Base-by-base conservation (phyloP, 2,329 filamentous ascomycete species). In the Trichoderma sp. region DNA sequence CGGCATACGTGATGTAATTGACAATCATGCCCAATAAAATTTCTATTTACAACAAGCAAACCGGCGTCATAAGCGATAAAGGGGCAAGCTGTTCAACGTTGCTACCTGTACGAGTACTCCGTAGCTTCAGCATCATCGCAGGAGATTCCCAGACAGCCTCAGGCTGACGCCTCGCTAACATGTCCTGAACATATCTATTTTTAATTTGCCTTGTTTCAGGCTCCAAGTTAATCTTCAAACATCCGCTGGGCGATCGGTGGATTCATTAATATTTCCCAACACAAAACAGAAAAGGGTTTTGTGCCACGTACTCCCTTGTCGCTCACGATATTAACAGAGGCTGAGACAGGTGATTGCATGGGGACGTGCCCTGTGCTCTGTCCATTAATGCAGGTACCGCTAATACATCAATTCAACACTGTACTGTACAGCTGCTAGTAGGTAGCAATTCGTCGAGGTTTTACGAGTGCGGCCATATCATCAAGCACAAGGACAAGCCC, bases 251-350 rank as follows among this genome's bases (percentile, higher is more conserved):
- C 66, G 66, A 68, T 68, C 66, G 66, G 66, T 68, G 66, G 66
- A 34, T 34, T 68, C 57, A 32, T 43, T 68, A 34, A 50, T 59
- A 32, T 68, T 68, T 61, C 58, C 58, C 68, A 70, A 64, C 59
- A 70, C 34, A 47, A 36, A 36, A 55, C 55, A 30, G 28, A 57
- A 57, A 70, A 43, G 39, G 57, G 39, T 47, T 68, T 61, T 61
- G 34, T 68, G 66, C 55, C 66, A 68, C 66, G 66, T 68, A 68
- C 36, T 62, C 57, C 66, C 66, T 68, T 70, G 68, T 57, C 30
- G 34, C 50, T 53, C 43, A 62, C 43, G 58, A 50, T 55, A 70
- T 64, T 63, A 70, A 39, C 34, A 61, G 68, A 70, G 59, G 68
- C 68, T 70, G 68, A 64, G 68, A 64, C 68, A 50, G 43, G 43